A percentile compares a stretch with the other conserved stretches of the same genome.
Conservation (phyloP, 768 basidiomycete species). For the Flagelloscypha sp. region DNA sequence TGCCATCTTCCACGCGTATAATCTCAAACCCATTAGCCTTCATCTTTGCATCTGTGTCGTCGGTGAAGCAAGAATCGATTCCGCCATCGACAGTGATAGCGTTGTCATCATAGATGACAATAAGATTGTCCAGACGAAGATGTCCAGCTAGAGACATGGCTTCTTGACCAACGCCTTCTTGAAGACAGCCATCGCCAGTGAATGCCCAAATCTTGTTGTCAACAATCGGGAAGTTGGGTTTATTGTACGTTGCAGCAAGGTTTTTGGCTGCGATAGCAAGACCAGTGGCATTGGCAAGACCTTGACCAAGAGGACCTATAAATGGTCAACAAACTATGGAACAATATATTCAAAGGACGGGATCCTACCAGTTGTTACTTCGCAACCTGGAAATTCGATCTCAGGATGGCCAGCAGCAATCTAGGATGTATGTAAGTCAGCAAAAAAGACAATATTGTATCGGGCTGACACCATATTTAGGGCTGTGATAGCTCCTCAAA, state of each 20-base stretch:
- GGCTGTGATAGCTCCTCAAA: conserved; percentile 8
- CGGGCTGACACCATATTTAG: conserved; percentile 4
- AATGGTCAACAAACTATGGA: too few relatives aligned
- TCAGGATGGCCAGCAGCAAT: conserved; percentile 11
- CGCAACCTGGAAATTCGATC: conserved; percentile 9
- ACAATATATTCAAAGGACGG: too few relatives aligned
- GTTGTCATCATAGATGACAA: conserved; percentile 10
- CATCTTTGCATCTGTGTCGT: background rate
- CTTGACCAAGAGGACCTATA: conserved; percentile 10
- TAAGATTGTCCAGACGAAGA: conserved; percentile 7
- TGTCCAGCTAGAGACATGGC: conserved; percentile 9
- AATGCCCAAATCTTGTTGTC: conserved; percentile 12
- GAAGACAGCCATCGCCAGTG: conserved; percentile 10
- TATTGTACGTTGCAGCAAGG: conserved; percentile 10
- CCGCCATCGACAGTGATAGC: conserved; percentile 6
- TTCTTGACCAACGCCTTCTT: conserved; percentile 11
- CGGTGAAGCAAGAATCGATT: conserved; percentile 5
- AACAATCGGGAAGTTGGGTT: conserved; percentile 4
- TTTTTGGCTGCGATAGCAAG: conserved; percentile 8
- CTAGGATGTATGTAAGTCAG: background rate
- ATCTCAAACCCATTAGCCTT: conserved; percentile 8
- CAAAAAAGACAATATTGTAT: too few relatives aligned
- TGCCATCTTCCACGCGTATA: conserved; percentile 5
- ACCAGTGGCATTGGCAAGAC: conserved; percentile 10
- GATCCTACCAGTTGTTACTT: too few relatives aligned